phyloP scores from a whole-genome alignment of 1,284 basidiomycete genomes.

The Boletellus dicymbophilus region DNA sequence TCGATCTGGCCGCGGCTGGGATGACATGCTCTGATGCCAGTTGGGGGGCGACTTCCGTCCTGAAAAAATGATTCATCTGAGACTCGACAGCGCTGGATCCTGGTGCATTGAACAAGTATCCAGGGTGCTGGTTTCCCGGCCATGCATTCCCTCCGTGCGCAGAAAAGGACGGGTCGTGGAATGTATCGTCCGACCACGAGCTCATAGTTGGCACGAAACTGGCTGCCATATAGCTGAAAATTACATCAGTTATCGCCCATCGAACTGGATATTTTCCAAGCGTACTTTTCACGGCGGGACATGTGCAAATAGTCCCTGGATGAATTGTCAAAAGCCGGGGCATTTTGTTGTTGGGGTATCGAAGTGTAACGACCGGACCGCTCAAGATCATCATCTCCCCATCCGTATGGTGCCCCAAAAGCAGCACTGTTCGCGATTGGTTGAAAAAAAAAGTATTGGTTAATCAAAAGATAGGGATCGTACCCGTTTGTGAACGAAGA shows the following conservation, averaged over 20 bases:
- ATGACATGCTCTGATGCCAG: constrained; percentile 5
- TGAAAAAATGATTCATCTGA: neutral
- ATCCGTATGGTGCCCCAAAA: neutral
- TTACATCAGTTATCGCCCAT: neutral
- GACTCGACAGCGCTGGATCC: neutral
- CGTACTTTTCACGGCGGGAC: constrained; percentile 14
- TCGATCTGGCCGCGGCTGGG: neutral
- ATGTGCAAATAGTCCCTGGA: neutral
- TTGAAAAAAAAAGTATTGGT: neutral
- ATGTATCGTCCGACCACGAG: constrained; percentile 2
- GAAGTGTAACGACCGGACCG: neutral
- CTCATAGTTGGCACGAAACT: neutral
- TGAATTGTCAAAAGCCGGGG: neutral
- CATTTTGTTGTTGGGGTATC: constrained; percentile 6
- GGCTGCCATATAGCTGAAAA: constrained; percentile 2
- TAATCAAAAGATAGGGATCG: neutral
- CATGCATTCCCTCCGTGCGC: neutral
- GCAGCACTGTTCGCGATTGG: constrained; percentile 1
- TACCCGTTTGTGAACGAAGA: constrained; percentile 12
- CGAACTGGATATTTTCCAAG: neutral
- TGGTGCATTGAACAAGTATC: neutral
- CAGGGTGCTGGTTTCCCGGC: neutral
- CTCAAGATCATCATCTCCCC: neutral
- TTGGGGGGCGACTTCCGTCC: constrained; percentile 1
- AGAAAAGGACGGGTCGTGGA: neutral